Base-by-base conservation (phyloP, 2,329 filamentous ascomycete genomes). In the Aureobasidium pullulans region DNA sequence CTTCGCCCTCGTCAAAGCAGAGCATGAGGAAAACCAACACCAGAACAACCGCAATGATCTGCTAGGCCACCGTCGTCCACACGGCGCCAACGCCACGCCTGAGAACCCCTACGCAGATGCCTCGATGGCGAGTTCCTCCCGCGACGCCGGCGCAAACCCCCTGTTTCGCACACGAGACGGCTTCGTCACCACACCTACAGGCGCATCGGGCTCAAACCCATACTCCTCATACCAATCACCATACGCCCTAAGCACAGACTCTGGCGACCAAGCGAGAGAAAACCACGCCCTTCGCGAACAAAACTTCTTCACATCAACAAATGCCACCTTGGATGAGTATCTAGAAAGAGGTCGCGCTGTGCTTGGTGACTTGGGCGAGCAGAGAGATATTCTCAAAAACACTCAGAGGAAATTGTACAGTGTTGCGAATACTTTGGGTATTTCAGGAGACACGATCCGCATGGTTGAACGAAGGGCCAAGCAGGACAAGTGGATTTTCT, bases 401-500 rank as follows among this genome's bases (percentile, higher is more conserved):
- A 97, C 94, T 23, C 94, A 99, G 75, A 87, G 87, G 72, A 85
- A 86, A 71, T 79, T 99, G 52, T 97, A 97, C 71, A 93, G 84
- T 66, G 91, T 96, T 19, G 94, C 90, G 6, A 97, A 96, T 70
- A 97, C 94, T 23, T 76, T 99, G 49, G 94, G 94, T 0, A 83
- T 99, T 61, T 95, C 89, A 69, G 92, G 93, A 19, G 93, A 97
- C 71, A 99, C 94, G 1, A 99, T 99, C 64, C 85, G 94, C 48
- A 97, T 94, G 90, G 88, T 99, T 43, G 93, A 97, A 76, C 78
- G 94, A 66, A 81, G 94, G 63, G 91, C 94, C 53, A 88, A 85
- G 72, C 89, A 97, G 77, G 94, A 99, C 72, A 97, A 96, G 76
- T 97, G 92, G 91, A 96, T 99, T 37, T 99, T 99, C 72, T 89